These are phyloP conservation scores for Salvia splendens DNA, from an alignment of 257 asterid species.

Conservation along the genomic window DNA sequence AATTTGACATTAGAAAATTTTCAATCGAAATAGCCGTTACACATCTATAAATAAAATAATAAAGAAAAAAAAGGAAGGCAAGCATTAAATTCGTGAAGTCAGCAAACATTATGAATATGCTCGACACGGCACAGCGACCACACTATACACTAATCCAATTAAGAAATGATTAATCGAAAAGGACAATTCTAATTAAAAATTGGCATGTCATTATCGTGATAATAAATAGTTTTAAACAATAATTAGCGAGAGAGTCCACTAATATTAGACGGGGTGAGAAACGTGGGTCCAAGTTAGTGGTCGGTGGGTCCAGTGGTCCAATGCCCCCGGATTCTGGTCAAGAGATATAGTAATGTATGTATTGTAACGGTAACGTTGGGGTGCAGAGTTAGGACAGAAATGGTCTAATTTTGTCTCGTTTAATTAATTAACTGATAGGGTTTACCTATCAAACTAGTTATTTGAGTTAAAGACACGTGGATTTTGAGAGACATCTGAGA, in stretches of 20 bases:
- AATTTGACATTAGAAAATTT: not conserved
- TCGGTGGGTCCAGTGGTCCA: slow-evolving; percentile 31
- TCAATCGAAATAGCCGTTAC: not conserved
- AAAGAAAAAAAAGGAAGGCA: not conserved
- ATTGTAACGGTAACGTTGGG: slow-evolving; percentile 26
- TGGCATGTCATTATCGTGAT: not conserved
- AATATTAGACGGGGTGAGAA: not conserved
- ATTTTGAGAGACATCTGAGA: no score
- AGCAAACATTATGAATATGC: not conserved
- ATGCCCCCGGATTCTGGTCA: slow-evolving; percentile 1
- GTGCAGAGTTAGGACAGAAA: not conserved
- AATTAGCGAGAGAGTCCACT: slow-evolving; percentile 4
- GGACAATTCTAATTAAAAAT: not conserved
- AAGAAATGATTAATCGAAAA: not conserved
- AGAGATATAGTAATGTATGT: no score
- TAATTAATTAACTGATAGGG: no score
- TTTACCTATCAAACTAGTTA: no score
- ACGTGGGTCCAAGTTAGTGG: slow-evolving; percentile 34
- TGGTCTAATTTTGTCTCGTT: not conserved
- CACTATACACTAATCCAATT: not conserved
- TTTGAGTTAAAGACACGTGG: no score
- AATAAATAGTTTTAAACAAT: not conserved
- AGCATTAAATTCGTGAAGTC: not conserved
- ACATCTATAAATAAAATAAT: not conserved
- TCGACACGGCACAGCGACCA: slow-evolving; percentile 10